phyloP scores from a whole-genome alignment of 495 filamentous ascomycete genomes.

The Aspergillus leporis region DNA sequence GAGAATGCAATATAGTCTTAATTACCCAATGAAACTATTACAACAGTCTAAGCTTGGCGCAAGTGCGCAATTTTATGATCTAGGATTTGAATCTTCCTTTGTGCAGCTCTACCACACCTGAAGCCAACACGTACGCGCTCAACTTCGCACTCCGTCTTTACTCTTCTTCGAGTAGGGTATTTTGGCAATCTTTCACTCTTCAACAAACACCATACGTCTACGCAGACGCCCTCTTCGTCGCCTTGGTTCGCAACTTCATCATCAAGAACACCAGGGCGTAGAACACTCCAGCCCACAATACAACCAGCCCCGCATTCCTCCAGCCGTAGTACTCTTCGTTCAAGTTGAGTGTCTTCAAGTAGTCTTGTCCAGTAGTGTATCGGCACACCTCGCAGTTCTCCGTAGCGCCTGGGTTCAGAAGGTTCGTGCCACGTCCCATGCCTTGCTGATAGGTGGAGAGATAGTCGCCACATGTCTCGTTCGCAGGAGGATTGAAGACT shows the following conservation, averaged over 20 bases:
- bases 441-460: constrained; percentile 47
- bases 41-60: too few relatives aligned
- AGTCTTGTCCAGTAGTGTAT: constrained; percentile 39
- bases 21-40: too few relatives aligned
- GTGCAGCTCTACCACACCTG: too few relatives aligned
- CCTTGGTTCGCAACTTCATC: constrained; percentile 44
- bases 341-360: constrained; percentile 38
- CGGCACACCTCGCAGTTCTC: constrained; percentile 60
- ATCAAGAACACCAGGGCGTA: constrained; percentile 49
- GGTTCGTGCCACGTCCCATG: constrained; percentile 48
- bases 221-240: constrained; percentile 26
- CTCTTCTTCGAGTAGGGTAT: too few relatives aligned
- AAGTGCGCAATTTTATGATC: too few relatives aligned
- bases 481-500: constrained; percentile 53
- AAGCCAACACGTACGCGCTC: too few relatives aligned
- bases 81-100: too few relatives aligned
- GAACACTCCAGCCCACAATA: constrained; percentile 44
- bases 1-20: too few relatives aligned
- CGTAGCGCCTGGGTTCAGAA: constrained; percentile 54
- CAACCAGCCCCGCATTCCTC: constrained; percentile 44
- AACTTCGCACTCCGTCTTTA: too few relatives aligned
- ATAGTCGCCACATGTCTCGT: constrained; percentile 56
- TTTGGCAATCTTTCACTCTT: too few relatives aligned
- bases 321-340: constrained; percentile 45
- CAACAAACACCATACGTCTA: too few relatives aligned